Conservation (phyloP, 305 asterid genomes). For the Plantago lanceolata region DNA sequence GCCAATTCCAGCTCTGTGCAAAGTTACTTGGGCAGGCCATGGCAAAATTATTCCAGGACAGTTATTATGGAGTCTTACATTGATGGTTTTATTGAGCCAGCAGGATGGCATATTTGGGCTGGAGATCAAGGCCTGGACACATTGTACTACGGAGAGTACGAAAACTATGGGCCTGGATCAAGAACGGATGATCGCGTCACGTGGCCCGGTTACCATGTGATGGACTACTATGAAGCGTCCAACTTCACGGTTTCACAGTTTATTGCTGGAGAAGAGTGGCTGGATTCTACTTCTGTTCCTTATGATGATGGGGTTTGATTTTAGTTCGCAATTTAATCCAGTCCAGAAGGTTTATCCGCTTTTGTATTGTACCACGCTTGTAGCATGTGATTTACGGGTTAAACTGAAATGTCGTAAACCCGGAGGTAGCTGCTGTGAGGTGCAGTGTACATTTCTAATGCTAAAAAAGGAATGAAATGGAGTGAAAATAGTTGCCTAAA, state of each 20-base stretch:
- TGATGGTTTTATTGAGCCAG: constrained; percentile 43
- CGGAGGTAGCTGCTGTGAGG: neutral
- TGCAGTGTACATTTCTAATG: neutral
- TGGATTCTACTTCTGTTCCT: constrained; percentile 77
- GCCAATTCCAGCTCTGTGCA: constrained; percentile 30
- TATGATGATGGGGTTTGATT: constrained; percentile 58
- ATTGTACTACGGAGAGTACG: constrained; percentile 72
- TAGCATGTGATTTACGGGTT: too few species aligned
- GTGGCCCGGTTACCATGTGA: constrained; percentile 66
- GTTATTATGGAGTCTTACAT: constrained; percentile 60
- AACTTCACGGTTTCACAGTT: constrained; percentile 60
- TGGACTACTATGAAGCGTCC: constrained; percentile 60
- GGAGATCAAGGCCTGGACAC: constrained; percentile 56
- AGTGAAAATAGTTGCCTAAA: neutral
- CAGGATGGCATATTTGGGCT: constrained; percentile 68
- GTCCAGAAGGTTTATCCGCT: too few species aligned
- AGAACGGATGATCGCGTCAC: constrained; percentile 47
- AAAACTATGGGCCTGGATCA: constrained; percentile 69
- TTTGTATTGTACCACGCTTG: too few species aligned
- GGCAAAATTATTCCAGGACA: constrained; percentile 62
- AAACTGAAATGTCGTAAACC: too few species aligned
- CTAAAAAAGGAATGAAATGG: constrained; percentile 16
- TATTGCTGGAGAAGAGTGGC: constrained; percentile 70
- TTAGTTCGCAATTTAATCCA: neutral
- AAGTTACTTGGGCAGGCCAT: constrained; percentile 79